A percentile compares a stretch with the other conserved stretches of the same genome.
Conservation (phyloP, 1,284 basidiomycete genomes). For the Ceratobasidium sp. region DNA sequence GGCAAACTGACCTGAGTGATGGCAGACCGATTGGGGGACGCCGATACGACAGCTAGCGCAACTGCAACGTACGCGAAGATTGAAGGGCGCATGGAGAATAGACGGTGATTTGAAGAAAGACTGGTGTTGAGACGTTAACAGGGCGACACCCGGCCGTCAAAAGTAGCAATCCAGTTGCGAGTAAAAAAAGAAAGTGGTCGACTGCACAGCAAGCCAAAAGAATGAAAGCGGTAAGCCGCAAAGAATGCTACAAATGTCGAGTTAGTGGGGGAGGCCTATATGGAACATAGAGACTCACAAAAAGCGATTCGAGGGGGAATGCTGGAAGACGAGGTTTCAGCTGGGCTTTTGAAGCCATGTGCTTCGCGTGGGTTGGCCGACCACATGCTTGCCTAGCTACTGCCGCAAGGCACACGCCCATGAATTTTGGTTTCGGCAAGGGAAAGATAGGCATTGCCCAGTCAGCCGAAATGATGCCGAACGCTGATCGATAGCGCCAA, state of each 20-base stretch:
- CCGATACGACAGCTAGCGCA: conserved; percentile 18
- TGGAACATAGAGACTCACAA: background rate
- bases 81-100: background rate
- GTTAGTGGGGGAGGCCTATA: background rate
- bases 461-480: background rate
- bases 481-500: conserved; percentile 1
- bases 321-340: background rate
- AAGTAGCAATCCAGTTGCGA: conserved; percentile 39
- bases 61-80: conserved; percentile 1
- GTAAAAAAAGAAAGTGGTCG: conserved; percentile 30
- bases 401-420: conserved; percentile 30
- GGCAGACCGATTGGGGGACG: conserved; percentile 4
- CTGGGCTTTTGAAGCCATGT: conserved; percentile 17
- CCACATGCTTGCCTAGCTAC: conserved; percentile 30
- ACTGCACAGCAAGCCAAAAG: conserved; percentile 41
- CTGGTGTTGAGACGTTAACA: background rate
- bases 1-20: background rate
- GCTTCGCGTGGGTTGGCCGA: background rate
- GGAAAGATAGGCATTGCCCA: conserved; percentile 5
- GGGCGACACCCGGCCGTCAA: conserved; percentile 6
- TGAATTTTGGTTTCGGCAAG: conserved; percentile 13
- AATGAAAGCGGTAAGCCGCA: conserved; percentile 45
- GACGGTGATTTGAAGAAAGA: background rate
- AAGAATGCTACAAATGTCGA: conserved; percentile 19
- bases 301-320: background rate